A percentile compares a stretch with the other conserved stretches of the same genome.
These are phyloP conservation scores for Vanrija sp. DNA, from an alignment of 1,284 basidiomycete genomes.

Conservation along the genomic window DNA sequence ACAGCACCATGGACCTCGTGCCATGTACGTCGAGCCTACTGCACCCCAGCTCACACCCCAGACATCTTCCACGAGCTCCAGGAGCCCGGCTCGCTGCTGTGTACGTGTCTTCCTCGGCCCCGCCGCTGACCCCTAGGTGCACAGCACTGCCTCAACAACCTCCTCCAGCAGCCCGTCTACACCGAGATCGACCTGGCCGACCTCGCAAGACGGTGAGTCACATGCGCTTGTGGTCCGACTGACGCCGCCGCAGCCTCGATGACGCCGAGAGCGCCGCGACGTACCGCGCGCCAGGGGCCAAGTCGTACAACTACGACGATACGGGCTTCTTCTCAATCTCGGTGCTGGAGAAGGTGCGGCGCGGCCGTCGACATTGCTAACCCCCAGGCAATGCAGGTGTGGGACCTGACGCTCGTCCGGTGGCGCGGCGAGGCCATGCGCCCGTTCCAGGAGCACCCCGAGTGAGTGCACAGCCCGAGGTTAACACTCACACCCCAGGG, in stretches of 20 bases:
- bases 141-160: conserved; percentile 52
- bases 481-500: conserved; percentile 51
- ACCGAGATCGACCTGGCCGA: conserved; percentile 78
- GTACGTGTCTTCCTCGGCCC: conserved; percentile 14
- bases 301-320: conserved; percentile 82
- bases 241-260: conserved; percentile 44
- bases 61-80: conserved; percentile 48
- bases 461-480: conserved; percentile 55
- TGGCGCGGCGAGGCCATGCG: conserved; percentile 83
- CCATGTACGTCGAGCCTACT: conserved; percentile 3
- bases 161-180: conserved; percentile 55
- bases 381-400: conserved; percentile 65
- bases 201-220: conserved; percentile 61
- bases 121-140: conserved; percentile 38
- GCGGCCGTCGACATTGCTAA: neutral
- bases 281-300: conserved; percentile 37
- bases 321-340: conserved; percentile 78
- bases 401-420: conserved; percentile 71
- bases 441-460: conserved; percentile 67
- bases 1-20: conserved; percentile 10
- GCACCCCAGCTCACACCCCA: conserved; percentile 2
- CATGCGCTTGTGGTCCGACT: conserved; percentile 46
- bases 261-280: conserved; percentile 48
- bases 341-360: conserved; percentile 29
- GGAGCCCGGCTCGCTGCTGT: conserved; percentile 49